Conservation (phyloP, 768 basidiomycete genomes). For the Lentinula lateritia region DNA sequence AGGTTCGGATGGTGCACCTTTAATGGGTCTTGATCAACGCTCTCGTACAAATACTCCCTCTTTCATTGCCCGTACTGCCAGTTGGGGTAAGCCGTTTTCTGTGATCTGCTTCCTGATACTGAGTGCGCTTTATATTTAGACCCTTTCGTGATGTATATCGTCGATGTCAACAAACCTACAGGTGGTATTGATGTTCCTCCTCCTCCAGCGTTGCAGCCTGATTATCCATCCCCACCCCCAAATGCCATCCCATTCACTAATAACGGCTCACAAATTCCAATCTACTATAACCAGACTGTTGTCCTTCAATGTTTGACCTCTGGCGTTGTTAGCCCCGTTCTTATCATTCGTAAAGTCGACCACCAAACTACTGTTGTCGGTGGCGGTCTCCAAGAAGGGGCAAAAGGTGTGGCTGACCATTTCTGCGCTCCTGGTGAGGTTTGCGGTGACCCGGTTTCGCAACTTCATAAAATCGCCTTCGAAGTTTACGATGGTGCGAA, state of each 20-base stretch:
- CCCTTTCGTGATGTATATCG: conserved; percentile 96
- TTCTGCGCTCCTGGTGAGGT: conserved; percentile 82
- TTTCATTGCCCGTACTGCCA: conserved; percentile 84
- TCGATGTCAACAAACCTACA: conserved; percentile 83
- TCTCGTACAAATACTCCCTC: conserved; percentile 71
- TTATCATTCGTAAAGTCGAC: conserved; percentile 93
- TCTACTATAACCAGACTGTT: conserved; percentile 96
- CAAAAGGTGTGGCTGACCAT: conserved; percentile 78
- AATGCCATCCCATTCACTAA: conserved; percentile 84
- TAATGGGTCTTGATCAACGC: conserved; percentile 76
- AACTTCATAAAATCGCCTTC: conserved; percentile 93
- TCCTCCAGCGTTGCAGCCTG: conserved; percentile 77
- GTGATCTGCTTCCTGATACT: conserved; percentile 9
- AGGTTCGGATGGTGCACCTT: conserved; percentile 84
- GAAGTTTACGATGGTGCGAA: conserved; percentile 78
- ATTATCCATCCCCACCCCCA: conserved; percentile 88
- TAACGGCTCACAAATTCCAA: conserved; percentile 80
- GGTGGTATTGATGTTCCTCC: conserved; percentile 74
- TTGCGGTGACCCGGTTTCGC: conserved; percentile 91
- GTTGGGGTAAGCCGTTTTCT: conserved; percentile 63
- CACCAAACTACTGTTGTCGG: conserved; percentile 87
- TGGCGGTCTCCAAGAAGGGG: conserved; percentile 84
- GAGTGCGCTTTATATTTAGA: conserved; percentile 34
- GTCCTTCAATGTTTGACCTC: conserved; percentile 93
- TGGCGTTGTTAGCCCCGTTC: conserved; percentile 87